These are phyloP conservation scores for Zygoascus tannicola DNA, from an alignment of 805 yeast genomes.

Conservation along the genomic window DNA sequence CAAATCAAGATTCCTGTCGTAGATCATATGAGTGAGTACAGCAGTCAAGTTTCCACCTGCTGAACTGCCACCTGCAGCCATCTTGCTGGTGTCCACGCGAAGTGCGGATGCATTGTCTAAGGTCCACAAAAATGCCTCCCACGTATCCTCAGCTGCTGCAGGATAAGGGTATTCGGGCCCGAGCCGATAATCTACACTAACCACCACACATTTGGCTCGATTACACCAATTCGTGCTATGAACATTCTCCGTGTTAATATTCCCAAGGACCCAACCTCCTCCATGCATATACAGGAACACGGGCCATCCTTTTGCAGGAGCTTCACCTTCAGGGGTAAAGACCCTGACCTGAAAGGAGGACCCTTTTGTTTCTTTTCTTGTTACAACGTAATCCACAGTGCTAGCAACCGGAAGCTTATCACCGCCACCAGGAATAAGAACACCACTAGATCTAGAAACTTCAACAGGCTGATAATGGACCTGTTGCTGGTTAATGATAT, in stretches of 20 bases:
- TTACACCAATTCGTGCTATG: slow-evolving; percentile 36
- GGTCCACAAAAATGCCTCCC: slow-evolving; percentile 23
- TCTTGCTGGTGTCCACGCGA: slow-evolving; percentile 19
- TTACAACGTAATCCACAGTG: slow-evolving; percentile 5
- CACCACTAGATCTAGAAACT: slow-evolving; percentile 8
- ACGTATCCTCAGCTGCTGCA: slow-evolving; percentile 39
- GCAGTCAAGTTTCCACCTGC: slow-evolving; percentile 34
- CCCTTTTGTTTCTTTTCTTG: slow-evolving; percentile 25
- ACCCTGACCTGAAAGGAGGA: slow-evolving; percentile 25
- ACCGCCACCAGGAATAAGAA: slow-evolving; percentile 10
- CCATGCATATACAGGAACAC: slow-evolving; percentile 35
- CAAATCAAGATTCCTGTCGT: slow-evolving; percentile 22
- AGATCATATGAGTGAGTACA: slow-evolving; percentile 22
- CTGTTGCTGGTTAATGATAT: slow-evolving; percentile 16
- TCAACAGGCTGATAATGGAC: slow-evolving; percentile 11
- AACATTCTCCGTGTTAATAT: slow-evolving; percentile 34
- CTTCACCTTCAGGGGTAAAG: slow-evolving; percentile 31
- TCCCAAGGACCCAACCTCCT: slow-evolving; percentile 39
- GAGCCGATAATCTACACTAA: slow-evolving; percentile 39
- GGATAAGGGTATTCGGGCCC: slow-evolving; percentile 46
- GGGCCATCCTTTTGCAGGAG: slow-evolving; percentile 32
- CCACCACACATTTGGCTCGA: slow-evolving; percentile 31
- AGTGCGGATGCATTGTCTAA: slow-evolving; percentile 11
- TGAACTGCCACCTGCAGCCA: slow-evolving; percentile 39
- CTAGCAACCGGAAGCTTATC: slow-evolving; percentile 7